Conservation (phyloP, 2,329 filamentous ascomycete genomes). For the Ophiosphaerella korrae region DNA sequence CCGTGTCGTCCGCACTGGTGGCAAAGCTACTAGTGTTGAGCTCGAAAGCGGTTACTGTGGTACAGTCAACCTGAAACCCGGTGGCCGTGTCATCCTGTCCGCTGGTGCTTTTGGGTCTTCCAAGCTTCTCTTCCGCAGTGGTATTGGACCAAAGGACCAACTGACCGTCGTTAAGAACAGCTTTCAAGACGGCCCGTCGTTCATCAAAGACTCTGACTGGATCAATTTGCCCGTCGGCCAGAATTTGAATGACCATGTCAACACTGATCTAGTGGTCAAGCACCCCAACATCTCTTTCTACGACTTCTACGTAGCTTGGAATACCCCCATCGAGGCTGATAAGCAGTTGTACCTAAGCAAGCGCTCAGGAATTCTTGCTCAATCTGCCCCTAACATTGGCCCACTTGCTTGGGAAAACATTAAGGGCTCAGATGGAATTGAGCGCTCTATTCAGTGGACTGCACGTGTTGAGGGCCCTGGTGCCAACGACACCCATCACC, state of each 20-base stretch:
- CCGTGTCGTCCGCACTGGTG: slow-evolving; percentile 67
- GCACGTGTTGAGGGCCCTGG: slow-evolving; percentile 65
- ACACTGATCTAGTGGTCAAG: slow-evolving; percentile 59
- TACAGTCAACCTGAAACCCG: slow-evolving; percentile 63
- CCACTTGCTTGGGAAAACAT: slow-evolving; percentile 67
- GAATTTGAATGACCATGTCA: slow-evolving; percentile 61
- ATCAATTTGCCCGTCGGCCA: slow-evolving; percentile 59
- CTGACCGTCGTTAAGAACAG: slow-evolving; percentile 53
- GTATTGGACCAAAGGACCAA: slow-evolving; percentile 66
- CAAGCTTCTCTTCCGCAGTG: slow-evolving; percentile 70
- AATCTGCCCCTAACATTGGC: slow-evolving; percentile 69
- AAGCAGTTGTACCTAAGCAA: slow-evolving; percentile 49
- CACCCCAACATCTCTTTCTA: slow-evolving; percentile 63
- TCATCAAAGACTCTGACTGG: slow-evolving; percentile 54
- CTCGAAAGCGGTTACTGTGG: slow-evolving; percentile 67
- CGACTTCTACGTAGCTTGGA: slow-evolving; percentile 68
- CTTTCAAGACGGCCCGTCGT: slow-evolving; percentile 48
- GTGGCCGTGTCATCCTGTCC: slow-evolving; percentile 70
- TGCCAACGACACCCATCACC: slow-evolving; percentile 44
- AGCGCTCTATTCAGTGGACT: slow-evolving; percentile 69
- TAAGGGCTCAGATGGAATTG: slow-evolving; percentile 61
- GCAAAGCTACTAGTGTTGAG: slow-evolving; percentile 69
- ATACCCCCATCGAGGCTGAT: slow-evolving; percentile 49
- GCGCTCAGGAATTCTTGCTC: slow-evolving; percentile 65
- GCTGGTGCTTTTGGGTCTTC: slow-evolving; percentile 72